phyloP scores from a whole-genome alignment of 352 stramenopile species.

The Globisporangium irregulare region DNA sequence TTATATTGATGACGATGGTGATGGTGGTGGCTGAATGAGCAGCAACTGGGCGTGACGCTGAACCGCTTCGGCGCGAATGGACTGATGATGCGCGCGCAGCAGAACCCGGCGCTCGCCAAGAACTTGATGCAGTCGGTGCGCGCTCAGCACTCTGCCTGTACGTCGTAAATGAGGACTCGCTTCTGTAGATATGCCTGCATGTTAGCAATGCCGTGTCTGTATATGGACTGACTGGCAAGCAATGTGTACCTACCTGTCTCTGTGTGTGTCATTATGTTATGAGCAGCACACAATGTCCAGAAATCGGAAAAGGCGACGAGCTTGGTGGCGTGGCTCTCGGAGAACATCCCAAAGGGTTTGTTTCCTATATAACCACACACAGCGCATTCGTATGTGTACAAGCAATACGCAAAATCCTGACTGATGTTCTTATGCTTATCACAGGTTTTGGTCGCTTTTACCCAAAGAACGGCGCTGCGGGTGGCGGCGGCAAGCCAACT shows the following conservation, averaged over 20 bases:
- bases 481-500: constrained; percentile 32
- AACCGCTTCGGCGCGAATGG: constrained; percentile 45
- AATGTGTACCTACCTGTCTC: not conserved
- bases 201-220: not conserved
- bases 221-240: not conserved
- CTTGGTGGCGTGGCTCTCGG: constrained; percentile 71
- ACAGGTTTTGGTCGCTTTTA: constrained; percentile 82
- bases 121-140: constrained; percentile 55
- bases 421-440: not conserved
- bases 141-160: constrained; percentile 57
- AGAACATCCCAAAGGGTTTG: constrained; percentile 72
- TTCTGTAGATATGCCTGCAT: not conserved
- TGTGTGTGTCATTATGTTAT: not conserved
- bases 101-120: constrained; percentile 32
- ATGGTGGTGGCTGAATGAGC: not conserved
- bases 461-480: constrained; percentile 59
- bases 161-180: constrained; percentile 11
- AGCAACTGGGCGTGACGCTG: constrained; percentile 71
- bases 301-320: constrained; percentile 52
- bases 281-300: constrained; percentile 40
- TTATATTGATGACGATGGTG: not conserved
- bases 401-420: not conserved
- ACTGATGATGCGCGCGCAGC: constrained; percentile 30
- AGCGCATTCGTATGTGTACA: not conserved
- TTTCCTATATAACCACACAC: not conserved